Evolutionary conservation across 768 basidiomycete species (phyloP).

Genomic region (Brasilioporus rufonigricans): DNA sequence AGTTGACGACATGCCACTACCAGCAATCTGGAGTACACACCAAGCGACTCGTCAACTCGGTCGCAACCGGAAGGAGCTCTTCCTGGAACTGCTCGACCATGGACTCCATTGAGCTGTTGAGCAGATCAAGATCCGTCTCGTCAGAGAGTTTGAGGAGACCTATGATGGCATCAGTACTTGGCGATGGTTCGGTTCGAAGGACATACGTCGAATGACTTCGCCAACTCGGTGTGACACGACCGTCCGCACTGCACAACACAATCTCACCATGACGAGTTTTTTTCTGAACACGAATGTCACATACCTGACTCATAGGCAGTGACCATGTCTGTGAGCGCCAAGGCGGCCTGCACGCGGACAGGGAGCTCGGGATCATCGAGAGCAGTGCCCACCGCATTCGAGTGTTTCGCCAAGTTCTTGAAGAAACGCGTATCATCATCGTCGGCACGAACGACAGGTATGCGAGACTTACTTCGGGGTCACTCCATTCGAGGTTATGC

Average conservation of each 20-base stretch:
- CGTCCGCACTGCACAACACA: constrained; percentile 49
- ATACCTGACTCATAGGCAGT: constrained; percentile 59
- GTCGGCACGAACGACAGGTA: background rate
- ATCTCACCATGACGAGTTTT: background rate
- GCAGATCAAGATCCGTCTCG: constrained; percentile 84
- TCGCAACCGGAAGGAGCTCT: constrained; percentile 82
- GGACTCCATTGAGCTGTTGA: constrained; percentile 79
- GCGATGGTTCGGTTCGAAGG: background rate
- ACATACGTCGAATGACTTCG: constrained; percentile 80
- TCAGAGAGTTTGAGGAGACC: constrained; percentile 89
- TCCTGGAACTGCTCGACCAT: constrained; percentile 86
- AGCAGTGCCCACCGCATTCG: constrained; percentile 60
- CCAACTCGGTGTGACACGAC: constrained; percentile 76
- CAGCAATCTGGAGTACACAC: constrained; percentile 40
- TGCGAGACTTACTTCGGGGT: constrained; percentile 48
- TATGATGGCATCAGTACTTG: constrained; percentile 25
- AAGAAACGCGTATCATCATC: background rate
- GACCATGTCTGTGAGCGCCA: constrained; percentile 79
- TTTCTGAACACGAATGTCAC: constrained; percentile 12
- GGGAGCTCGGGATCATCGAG: constrained; percentile 80
- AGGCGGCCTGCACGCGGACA: constrained; percentile 78
- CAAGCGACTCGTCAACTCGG: constrained; percentile 72
- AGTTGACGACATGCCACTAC: background rate
- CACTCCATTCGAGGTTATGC: constrained; percentile 62
- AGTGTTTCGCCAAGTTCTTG: constrained; percentile 62